phyloP scores from a whole-genome alignment of 441 rosid species.

The Mallotus repandus region DNA sequence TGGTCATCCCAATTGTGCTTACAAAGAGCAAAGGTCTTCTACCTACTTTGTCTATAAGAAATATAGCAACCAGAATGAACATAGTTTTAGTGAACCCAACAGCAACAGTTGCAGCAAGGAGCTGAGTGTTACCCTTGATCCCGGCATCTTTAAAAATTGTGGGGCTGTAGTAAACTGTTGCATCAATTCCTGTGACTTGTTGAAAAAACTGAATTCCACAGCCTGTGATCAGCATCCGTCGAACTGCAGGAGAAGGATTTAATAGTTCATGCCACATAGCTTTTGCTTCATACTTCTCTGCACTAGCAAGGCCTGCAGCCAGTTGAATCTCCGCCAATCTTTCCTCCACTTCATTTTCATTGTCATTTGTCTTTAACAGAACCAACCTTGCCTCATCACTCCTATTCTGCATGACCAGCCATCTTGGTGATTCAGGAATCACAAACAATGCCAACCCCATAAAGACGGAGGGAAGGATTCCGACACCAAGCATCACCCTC shows the following conservation, averaged over 20 bases:
- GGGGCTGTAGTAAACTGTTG: slow-evolving; percentile 89
- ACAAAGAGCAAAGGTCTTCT: slow-evolving; percentile 76
- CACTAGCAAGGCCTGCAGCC: slow-evolving; percentile 51
- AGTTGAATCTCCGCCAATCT: slow-evolving; percentile 67
- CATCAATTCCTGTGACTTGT: slow-evolving; percentile 79
- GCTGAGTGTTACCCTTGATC: slow-evolving; percentile 54
- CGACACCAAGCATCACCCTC: slow-evolving; percentile 93
- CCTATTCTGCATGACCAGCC: slow-evolving; percentile 74
- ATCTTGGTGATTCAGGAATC: slow-evolving; percentile 90
- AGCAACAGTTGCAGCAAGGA: slow-evolving; percentile 82
- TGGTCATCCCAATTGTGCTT: slow-evolving; percentile 87
- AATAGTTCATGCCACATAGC: slow-evolving; percentile 71
- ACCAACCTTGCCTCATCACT: slow-evolving; percentile 70
- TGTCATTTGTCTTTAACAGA: slow-evolving; percentile 62
- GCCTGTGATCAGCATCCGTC: slow-evolving; percentile 71
- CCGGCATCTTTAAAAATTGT: slow-evolving; percentile 67
- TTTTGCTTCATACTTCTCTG: slow-evolving; percentile 33
- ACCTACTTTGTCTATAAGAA: slow-evolving; percentile 70
- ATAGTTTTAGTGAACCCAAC: slow-evolving; percentile 74
- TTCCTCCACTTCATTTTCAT: slow-evolving; percentile 66
- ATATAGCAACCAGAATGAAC: slow-evolving; percentile 68
- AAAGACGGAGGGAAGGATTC: slow-evolving; percentile 70
- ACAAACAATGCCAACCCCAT: slow-evolving; percentile 69
- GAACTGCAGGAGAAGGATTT: slow-evolving; percentile 62
- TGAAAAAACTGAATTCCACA: slow-evolving; percentile 90